A percentile compares a stretch with the other conserved stretches of the same genome.
phyloP scores from a whole-genome alignment of 106 monocot species.

The Allium sativum region DNA sequence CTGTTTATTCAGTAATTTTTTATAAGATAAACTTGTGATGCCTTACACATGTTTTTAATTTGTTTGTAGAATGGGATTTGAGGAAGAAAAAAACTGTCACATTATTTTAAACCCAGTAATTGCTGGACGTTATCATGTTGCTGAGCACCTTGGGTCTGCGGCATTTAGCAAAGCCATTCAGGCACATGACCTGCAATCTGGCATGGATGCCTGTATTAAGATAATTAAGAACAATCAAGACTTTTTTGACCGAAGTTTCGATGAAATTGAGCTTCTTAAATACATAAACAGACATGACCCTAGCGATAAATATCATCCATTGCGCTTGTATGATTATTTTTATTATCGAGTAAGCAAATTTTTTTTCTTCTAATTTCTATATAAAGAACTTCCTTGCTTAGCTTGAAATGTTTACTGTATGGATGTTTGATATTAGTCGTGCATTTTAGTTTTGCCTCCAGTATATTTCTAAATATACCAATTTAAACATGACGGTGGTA shows the following conservation, averaged over 20 bases:
- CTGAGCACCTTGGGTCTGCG: conserved; percentile 91
- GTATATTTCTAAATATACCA: neutral
- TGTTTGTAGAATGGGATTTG: conserved; percentile 85
- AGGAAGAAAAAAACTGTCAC: conserved; percentile 97
- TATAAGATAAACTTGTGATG: neutral
- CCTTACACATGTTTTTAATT: neutral
- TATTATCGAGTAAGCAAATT: conserved; percentile 73
- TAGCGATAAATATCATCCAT: conserved; percentile 83
- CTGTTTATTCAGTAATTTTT: neutral
- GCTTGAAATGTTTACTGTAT: neutral
- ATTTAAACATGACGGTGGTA: neutral
- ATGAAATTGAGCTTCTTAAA: conserved; percentile 99
- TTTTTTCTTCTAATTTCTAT: neutral
- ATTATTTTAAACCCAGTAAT: conserved; percentile 97
- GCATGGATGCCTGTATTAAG: conserved; percentile 97
- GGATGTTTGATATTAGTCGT: neutral
- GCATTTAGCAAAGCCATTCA: conserved; percentile 99
- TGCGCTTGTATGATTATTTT: conserved; percentile 96
- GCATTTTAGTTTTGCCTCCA: no score
- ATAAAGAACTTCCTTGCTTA: no score
- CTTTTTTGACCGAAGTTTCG: conserved; percentile 99
- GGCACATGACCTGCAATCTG: conserved; percentile 97
- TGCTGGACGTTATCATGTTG: conserved; percentile 97
- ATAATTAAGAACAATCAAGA: conserved; percentile 99
- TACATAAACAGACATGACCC: conserved; percentile 98